Base-by-base conservation (phyloP, 2,329 filamentous ascomycete species). In the Curvularia eragrostidis region DNA sequence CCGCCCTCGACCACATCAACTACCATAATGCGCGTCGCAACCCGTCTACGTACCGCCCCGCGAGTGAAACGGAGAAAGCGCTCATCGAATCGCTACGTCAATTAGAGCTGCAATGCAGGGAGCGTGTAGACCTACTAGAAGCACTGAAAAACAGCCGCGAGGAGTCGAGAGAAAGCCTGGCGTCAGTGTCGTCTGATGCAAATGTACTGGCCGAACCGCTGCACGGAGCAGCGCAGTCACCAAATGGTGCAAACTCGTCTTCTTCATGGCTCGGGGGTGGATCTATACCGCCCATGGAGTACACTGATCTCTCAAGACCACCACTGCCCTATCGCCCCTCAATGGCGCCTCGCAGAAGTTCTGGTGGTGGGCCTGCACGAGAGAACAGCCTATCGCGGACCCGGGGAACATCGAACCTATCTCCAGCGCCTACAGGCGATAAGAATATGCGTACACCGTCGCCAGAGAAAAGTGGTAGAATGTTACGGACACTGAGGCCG, bases 41-140 rank as follows among this genome's bases (percentile, higher is more conserved):
- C 41, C 85, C 90, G 44, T 82, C 87, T 46, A 87, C 84, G 61
- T 91, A 91, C 72, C 81, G 83, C 12, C 88, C 91, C 19, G 87
- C 87, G 69, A 89, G 87, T 49, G 91, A 96, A 77, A 96, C 91
- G 1, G 94, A 98, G 73, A 89, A 86, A 69, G 89, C 91, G 2
- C 79, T 98, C 55, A 85, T 91, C 53, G 90, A 95, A 54, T 96
- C 93, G 48, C 79, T 98, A 59, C 86, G 87, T 57, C 85, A 93
- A 69, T 85, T 98, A 71, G 93, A 98, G 74, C 75, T 93, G 62
- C 94, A 97, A 78, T 97, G 93, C 77, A 94, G 95, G 76, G 94
- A 98, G 78, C 86, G 93, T 48, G 91, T 97, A 49, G 92, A 97
- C 73, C 82, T 98, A 32, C 83, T 98, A 6, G 90, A 95, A 72